Evolutionary conservation across 2,329 filamentous ascomycete genomes (phyloP).

Genomic region (Helotiales sp.): DNA sequence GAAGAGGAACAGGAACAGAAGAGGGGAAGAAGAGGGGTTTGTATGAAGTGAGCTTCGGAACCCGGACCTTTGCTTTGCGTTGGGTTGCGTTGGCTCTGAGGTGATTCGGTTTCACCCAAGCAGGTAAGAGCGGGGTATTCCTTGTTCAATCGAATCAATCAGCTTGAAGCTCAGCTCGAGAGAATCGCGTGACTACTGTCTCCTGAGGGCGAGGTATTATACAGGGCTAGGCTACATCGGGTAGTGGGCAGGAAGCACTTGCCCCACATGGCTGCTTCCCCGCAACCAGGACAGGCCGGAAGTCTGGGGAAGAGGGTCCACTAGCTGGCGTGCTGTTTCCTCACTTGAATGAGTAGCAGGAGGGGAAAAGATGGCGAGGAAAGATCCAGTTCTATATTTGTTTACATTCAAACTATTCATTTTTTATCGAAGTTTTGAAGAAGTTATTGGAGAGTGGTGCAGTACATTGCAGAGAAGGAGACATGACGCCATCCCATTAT

Average conservation of each 20-base stretch:
- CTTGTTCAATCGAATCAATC: conserved; percentile 3
- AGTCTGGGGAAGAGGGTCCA: conserved; percentile 10
- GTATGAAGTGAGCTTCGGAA: conserved; percentile 5
- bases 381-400: background rate
- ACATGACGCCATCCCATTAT: conserved; percentile 5
- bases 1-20: conserved; percentile 12
- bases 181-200: conserved; percentile 7
- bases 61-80: background rate
- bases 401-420: background rate
- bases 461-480: background rate
- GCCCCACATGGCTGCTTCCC: conserved; percentile 7
- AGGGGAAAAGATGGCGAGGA: background rate
- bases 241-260: too few relatives aligned
- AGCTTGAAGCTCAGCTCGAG: background rate
- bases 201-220: background rate
- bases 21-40: conserved; percentile 12
- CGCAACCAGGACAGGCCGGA: background rate
- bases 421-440: background rate
- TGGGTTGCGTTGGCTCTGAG: background rate
- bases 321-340: background rate
- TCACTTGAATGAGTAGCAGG: background rate
- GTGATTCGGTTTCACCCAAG: background rate
- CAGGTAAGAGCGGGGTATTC: conserved; percentile 10
- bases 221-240: conserved; percentile 1
- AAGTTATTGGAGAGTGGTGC: background rate